Base-by-base conservation (phyloP, 2,329 filamentous ascomycete species). In the Curvularia eragrostidis region DNA sequence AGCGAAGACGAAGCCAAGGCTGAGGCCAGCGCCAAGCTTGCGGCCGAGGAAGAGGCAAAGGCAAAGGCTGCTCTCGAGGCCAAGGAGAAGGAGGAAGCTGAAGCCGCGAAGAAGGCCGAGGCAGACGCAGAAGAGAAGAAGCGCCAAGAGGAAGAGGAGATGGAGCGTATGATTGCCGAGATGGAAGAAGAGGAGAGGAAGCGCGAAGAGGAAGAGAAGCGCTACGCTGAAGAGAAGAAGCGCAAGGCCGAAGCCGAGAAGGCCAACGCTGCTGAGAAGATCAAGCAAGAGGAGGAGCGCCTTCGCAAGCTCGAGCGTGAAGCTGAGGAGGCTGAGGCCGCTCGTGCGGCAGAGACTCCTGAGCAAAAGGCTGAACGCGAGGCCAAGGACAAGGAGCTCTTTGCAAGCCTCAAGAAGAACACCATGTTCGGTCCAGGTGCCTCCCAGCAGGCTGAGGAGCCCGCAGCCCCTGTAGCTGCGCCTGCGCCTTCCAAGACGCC, bases 151-250 rank as follows among this genome's bases (percentile, higher is more conserved):
- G 79, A 77, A 5, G 80, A 82, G 54, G 80, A 82, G 9, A 76
- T 80, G 30, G 79, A 81, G 72, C 83, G 83, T 56, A 89, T 88
- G 77, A 85, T 93, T 58, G 86, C 85, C 19, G 90, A 93, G 76
- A 81, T 82, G 80, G 80, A 82, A 61, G 78, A 65, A 13, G 66
- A 69, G n/a, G 77, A 79, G 63, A 69, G 67, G 8, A 75, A 74
- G 59, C 78, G 80, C 57, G 85, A 88, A 61, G 90, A 91, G 74
- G 83, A 89, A 90, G 78, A 89, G 88, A 83, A 88, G 89, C 69
- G 63, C 43, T 87, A 86, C 59, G 79, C 90, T 1, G 90, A 92
- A 72, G 89, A 91, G 76, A 89, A 88, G 79, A 85, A 84, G 67
- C 84, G 83, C 44, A 83, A 77, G 54, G 67, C 88, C 75, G 84